phyloP scores from a whole-genome alignment of 495 filamentous ascomycete species.

The Aspergillus avenaceus region DNA sequence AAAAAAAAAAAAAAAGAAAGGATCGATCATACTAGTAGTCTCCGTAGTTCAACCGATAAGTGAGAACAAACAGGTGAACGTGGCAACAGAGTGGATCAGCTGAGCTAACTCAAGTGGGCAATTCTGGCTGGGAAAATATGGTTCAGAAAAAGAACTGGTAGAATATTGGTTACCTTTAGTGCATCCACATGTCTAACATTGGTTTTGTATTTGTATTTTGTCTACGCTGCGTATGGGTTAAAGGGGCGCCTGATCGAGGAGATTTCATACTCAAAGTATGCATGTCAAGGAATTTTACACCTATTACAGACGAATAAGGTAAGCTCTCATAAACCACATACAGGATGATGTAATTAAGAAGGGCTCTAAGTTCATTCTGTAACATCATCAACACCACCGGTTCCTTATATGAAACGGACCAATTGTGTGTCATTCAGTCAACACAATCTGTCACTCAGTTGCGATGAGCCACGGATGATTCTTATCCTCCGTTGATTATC shows the following conservation, averaged over 20 bases:
- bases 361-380: too few relatives aligned
- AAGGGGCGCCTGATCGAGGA: too few relatives aligned
- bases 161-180: not conserved
- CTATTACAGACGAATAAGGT: too few relatives aligned
- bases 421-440: not conserved
- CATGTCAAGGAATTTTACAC: too few relatives aligned
- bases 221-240: too few relatives aligned
- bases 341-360: too few relatives aligned
- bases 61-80: not conserved
- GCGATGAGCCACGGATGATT: not conserved
- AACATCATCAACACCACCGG: not conserved
- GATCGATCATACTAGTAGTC: not conserved
- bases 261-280: too few relatives aligned
- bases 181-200: too few relatives aligned
- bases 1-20: not conserved
- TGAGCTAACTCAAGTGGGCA: not conserved
- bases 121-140: not conserved
- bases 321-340: too few relatives aligned
- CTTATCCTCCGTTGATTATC: not conserved
- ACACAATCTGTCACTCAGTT: not conserved
- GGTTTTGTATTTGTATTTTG: too few relatives aligned
- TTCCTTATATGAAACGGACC: not conserved
- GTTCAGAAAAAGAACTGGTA: not conserved
- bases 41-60: constrained; percentile 3
- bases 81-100: constrained; percentile 10